Base-by-base conservation (phyloP, 805 yeast species). In the Yamadazyma endophytica region DNA sequence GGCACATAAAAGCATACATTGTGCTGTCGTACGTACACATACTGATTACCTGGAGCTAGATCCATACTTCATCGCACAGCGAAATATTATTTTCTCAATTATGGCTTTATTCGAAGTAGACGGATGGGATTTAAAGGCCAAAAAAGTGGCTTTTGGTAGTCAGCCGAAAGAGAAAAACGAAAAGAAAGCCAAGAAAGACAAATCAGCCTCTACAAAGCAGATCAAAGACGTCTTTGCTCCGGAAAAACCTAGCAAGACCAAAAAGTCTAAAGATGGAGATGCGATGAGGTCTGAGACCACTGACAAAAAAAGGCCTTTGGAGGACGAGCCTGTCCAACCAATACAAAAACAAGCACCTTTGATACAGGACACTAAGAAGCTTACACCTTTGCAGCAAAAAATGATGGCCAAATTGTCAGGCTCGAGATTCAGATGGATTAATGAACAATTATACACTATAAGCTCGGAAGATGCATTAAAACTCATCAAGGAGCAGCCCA, bases 341-440 rank as follows among this genome's bases (percentile, higher is more conserved):
- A 12, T 34, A 2, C 23, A 29, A 20, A 24, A 35, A 16, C 32
- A 26, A 35, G 16, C 32, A 20, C 28, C 37, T 6, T 9, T 29
- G 9, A 14, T 24, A 9, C 19, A n/a, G n/a, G n/a, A n/a, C n/a
- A n/a, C n/a, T n/a, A n/a, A n/a, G n/a, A 75, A 78, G 27, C 60
- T 89, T 32, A 86, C 96, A 0, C 94, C 96, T 12, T 61, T 89
- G 41, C 99, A 92, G 58, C 84, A 83, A 49, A 92, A 92, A 52
- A 90, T 92, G 97, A 77, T 87, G 79, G 87, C 85, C 27, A 92
- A 92, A 54, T 71, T 92, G 24, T 77, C 94, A 2, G 99, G 99
- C 0, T 87, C 97, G 1, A 68, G 98, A 46, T 92, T 92, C 63
- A 73, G 99, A 56, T 92, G 97, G 97, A 92, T 92, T 52, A 92